Evolutionary conservation across 495 filamentous ascomycete species (phyloP), one percentile per base, ranked within the genome.

Genomic region (Mytilinidion resinicola): DNA sequence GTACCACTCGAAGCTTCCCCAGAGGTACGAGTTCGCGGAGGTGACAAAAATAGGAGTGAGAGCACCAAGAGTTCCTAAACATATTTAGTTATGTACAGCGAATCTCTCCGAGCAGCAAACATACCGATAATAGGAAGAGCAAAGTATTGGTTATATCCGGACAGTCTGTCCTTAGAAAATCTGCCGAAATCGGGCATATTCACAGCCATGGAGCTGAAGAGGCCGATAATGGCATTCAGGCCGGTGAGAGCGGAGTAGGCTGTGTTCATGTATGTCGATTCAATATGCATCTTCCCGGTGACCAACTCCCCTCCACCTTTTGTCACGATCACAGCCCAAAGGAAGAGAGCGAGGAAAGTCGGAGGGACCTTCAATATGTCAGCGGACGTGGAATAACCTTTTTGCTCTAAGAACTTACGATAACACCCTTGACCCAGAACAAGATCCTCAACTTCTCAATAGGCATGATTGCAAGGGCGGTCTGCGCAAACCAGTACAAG

Each of bases 401-500:
- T 1, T 1, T 30, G 2, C 8, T 46, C 42, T 49, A 9, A 30
- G 21, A 30, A 25, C 46, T 49, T 20, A 49, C 63, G 37, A 68
- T 53, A 8, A 64, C 60, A 17, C 63, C 60, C 30, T 68, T 68
- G 50, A 68, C 59, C 60, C 57, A 61, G 54, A 68, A 68, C 20
- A 68, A 33, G 38, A 66, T 55, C 15, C 66, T 39, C 15, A 68
- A 64, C 51, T 66, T 66, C 19, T 49, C 51, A 48, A 68, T 68
- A 1, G 63, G 63, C 66, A 68, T 66, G 30, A 68, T 42, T 15
- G 60, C 56, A 12, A 80, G 67, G 0, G 66, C 57, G 0, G 74
- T 72, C 60, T 78, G 76, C 38, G 74, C 55, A 33, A 78, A 71
- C 71, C 76, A 78, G 56, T 77, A 79, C 15, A 81, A 68, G 64